Base-by-base conservation (phyloP, 208 protist genomes). In the Acanthamoeba sp. region DNA sequence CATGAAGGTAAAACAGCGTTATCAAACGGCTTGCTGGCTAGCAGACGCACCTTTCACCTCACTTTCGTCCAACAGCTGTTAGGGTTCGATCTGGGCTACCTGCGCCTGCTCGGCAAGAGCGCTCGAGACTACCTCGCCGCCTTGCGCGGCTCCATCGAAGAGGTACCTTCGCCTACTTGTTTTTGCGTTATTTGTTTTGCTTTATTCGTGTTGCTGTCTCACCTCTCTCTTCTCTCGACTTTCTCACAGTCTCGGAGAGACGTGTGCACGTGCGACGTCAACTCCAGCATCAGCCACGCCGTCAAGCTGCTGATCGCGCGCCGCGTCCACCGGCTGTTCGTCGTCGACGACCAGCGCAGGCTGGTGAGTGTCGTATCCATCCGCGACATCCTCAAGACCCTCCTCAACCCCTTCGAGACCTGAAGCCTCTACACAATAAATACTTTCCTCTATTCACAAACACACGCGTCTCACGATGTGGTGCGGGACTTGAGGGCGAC, bases 321-420 rank as follows among this genome's bases (percentile, higher is more conserved):
- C 36, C 50, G n/a, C 55, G 50, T 90, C 42, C 84, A 90, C 32
- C 84, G 84, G 55, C 55, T 90, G 52, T 90, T 90, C 59, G 52
- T 90, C 22, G 45, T 90, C 42, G 84, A 69, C n/a, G 84, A 90
- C 10, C 50, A 69, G 36, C 84, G 84, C 84, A 90, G 38, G 52
- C 52, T 66, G 7, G 36, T 71, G 50, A 32, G 84, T n/a, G 38
- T 90, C 5, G 84, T 90, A 20, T 62, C 84, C 32, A 38, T 90
- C n/a, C 84, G 59, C n/a, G 84, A 90, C 32, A 34, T 69, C n/a
- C 84, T 90, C n/a, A 66, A 34, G 32, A 45, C 50, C 29, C 52
- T 90, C 50, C 55, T 90, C 59, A 69, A 90, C 42, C 71, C 71
- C 10, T 80, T 80, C 71, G 40, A 50, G 71, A 80, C 32, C 40